phyloP scores from a whole-genome alignment of 192 early-diverging fungal genomes.

The Kappamyces sp. region DNA sequence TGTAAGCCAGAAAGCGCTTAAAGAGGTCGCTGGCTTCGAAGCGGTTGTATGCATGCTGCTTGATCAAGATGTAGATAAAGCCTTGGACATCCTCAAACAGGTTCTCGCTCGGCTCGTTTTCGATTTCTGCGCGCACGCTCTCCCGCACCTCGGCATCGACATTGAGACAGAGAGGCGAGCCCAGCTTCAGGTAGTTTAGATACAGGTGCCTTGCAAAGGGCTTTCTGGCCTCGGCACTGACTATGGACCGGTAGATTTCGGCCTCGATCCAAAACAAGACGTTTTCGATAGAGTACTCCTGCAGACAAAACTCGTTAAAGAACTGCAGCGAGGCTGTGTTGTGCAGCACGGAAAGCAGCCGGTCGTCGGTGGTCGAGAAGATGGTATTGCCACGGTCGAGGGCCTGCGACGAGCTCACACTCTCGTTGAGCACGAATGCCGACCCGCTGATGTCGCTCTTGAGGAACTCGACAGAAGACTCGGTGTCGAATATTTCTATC shows the following conservation, averaged over 20 bases:
- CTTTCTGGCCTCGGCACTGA: not conserved
- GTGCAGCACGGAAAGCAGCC: slow-evolving; percentile 29
- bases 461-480: no score
- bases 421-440: no score
- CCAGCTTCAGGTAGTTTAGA: slow-evolving; percentile 63
- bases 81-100: slow-evolving; percentile 80
- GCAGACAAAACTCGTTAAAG: slow-evolving; percentile 54
- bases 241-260: slow-evolving; percentile 59
- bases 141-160: slow-evolving; percentile 62
- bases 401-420: no score
- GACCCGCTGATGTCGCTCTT: no score
- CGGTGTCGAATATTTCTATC: no score
- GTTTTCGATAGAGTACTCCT: slow-evolving; percentile 75
- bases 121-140: not conserved
- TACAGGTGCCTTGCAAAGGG: slow-evolving; percentile 57
- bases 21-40: slow-evolving; percentile 60
- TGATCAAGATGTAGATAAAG: slow-evolving; percentile 68
- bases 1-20: slow-evolving; percentile 39
- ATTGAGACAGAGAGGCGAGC: slow-evolving; percentile 67
- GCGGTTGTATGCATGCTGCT: slow-evolving; percentile 64
- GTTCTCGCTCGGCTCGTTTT: slow-evolving; percentile 36
- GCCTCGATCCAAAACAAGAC: slow-evolving; percentile 81
- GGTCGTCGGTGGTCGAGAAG: slow-evolving; percentile 29
- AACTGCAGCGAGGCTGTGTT: slow-evolving; percentile 32
- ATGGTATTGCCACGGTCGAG: not conserved